These are phyloP conservation scores for Lyophyllum shimeji DNA, from an alignment of 768 basidiomycete genomes.

Conservation along the genomic window DNA sequence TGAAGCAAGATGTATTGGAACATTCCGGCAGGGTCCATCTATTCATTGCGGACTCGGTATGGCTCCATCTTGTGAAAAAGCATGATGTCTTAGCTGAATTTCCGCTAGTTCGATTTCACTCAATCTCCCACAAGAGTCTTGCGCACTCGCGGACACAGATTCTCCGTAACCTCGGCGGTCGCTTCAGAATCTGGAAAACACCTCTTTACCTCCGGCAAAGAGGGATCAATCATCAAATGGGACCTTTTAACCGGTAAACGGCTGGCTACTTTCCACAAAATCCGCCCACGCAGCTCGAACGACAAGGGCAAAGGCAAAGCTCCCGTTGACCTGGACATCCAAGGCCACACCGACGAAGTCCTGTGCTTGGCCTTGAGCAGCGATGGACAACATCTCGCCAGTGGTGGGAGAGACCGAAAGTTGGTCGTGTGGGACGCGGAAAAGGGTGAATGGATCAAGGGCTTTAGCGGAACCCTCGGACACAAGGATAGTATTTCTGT, in stretches of 20 bases:
- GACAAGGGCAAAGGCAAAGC: conserved; percentile 55
- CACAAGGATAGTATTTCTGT: conserved; percentile 44
- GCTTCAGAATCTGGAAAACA: conserved; percentile 69
- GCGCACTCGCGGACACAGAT: conserved; percentile 70
- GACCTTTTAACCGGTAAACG: conserved; percentile 66
- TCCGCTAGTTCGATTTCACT: conserved; percentile 55
- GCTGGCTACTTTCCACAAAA: conserved; percentile 58
- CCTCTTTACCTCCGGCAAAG: conserved; percentile 90
- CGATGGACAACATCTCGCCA: conserved; percentile 84
- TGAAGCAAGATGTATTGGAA: conserved; percentile 91
- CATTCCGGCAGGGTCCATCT: conserved; percentile 86
- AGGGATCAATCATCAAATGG: conserved; percentile 89
- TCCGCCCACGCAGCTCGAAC: conserved; percentile 39
- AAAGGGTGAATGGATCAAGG: conserved; percentile 73
- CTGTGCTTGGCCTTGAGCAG: conserved; percentile 79
- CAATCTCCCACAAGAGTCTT: conserved; percentile 47
- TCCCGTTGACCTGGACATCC: conserved; percentile 35
- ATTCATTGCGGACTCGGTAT: conserved; percentile 73
- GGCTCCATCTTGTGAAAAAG: conserved; percentile 20
- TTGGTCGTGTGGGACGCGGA: conserved; percentile 87
- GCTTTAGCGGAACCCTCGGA: conserved; percentile 79
- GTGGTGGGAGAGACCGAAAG: conserved; percentile 81
- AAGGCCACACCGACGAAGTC: conserved; percentile 88
- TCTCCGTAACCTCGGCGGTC: conserved; percentile 80
- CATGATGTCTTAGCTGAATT: background rate